Percentiles rank a stretch among this genome's conserved stretches.
Evolutionary conservation across 352 stramenopile genomes (phyloP).

Genomic region (Pythium aristosporum): DNA sequence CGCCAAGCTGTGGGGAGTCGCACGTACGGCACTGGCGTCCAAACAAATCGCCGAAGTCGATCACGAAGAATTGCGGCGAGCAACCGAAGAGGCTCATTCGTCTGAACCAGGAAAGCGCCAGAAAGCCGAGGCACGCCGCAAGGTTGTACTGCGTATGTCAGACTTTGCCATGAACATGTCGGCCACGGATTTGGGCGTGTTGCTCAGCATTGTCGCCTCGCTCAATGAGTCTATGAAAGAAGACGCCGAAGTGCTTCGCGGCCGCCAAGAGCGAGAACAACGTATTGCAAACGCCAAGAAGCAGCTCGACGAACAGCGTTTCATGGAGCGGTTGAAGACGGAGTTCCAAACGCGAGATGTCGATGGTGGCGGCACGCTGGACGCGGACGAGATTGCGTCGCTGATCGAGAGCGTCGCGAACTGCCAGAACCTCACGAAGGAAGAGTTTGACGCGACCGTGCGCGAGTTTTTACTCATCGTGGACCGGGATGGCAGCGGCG

Average conservation of each 20-base stretch:
- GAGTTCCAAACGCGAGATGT: conserved; percentile 75
- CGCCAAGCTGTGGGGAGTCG: conserved; percentile 56
- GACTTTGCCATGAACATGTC: conserved; percentile 86
- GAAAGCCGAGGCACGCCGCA: conserved; percentile 56
- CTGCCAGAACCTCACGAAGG: conserved; percentile 67
- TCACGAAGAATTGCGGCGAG: conserved; percentile 43
- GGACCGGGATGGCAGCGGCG: conserved; percentile 74
- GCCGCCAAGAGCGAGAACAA: conserved; percentile 43
- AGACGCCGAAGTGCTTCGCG: conserved; percentile 56
- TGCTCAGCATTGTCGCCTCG: conserved; percentile 69
- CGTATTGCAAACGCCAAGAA: conserved; percentile 52
- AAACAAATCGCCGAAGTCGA: conserved; percentile 65
- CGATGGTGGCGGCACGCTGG: conserved; percentile 71
- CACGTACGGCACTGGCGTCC: conserved; percentile 47
- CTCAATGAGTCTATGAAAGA: conserved; percentile 74
- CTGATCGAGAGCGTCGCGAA: conserved; percentile 67
- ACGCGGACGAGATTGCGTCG: conserved; percentile 62
- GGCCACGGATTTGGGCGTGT: conserved; percentile 70
- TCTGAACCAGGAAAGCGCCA: conserved; percentile 36
- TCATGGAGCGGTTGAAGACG: conserved; percentile 65
- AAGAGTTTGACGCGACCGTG: conserved; percentile 78
- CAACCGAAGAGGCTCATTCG: conserved; percentile 26
- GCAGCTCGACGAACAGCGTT: conserved; percentile 59
- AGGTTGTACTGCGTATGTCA: conserved; percentile 78
- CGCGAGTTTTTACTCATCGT: conserved; percentile 76